phyloP scores from a whole-genome alignment of 2,329 filamentous ascomycete species.

The Penicillium sp. region DNA sequence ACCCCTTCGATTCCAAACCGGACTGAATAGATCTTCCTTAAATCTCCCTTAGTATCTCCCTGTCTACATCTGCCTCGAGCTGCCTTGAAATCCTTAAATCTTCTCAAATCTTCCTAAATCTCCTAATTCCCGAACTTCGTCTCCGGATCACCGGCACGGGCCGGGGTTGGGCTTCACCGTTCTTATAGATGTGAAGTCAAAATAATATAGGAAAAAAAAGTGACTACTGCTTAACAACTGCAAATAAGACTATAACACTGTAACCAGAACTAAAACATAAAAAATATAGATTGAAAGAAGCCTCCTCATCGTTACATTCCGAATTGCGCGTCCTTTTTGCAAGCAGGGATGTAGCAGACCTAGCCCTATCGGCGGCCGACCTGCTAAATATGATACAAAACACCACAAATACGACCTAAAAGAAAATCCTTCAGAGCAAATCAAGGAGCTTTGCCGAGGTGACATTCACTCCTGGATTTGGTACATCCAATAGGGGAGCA shows the following conservation, averaged over 20 bases:
- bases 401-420: background rate
- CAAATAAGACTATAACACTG: background rate
- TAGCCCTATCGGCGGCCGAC: slow-evolving; percentile 6
- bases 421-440: background rate
- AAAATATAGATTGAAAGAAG: background rate
- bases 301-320: slow-evolving; percentile 14
- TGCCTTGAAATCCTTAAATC: background rate
- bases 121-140: background rate
- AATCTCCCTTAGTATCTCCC: background rate
- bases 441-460: slow-evolving; percentile 7
- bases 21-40: background rate
- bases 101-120: too few species aligned
- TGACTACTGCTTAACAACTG: background rate
- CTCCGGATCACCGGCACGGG: slow-evolving; percentile 8
- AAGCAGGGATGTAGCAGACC: background rate
- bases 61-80: background rate
- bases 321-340: slow-evolving; percentile 14
- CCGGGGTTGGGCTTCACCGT: slow-evolving; percentile 7
- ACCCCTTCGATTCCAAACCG: background rate
- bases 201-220: background rate
- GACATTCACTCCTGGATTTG: slow-evolving; percentile 1
- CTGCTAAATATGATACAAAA: slow-evolving; percentile 1
- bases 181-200: background rate
- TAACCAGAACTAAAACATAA: background rate
- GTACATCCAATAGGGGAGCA: background rate